These are phyloP conservation scores for Pseudohalonectria lignicola DNA, from an alignment of 2,329 filamentous ascomycete genomes.

Conservation along the genomic window DNA sequence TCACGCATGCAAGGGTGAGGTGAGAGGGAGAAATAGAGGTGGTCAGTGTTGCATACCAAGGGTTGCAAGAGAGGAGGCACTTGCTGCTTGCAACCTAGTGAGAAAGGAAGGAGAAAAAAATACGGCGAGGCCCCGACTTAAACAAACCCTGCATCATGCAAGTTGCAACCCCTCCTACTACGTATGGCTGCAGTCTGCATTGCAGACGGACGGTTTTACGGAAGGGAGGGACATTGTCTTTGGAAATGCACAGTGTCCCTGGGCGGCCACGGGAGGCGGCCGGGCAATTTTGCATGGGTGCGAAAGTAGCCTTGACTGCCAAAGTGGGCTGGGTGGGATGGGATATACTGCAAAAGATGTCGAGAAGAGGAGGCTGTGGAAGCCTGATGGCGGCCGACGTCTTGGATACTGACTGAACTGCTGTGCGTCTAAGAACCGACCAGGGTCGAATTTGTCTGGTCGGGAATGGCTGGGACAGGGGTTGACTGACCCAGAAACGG, in stretches of 20 bases:
- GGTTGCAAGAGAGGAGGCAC: background rate
- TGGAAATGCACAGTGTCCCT: too few species aligned
- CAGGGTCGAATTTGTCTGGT: background rate
- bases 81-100: background rate
- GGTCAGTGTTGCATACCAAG: background rate
- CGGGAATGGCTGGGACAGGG: background rate
- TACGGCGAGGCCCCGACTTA: background rate
- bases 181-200: background rate
- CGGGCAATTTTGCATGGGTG: background rate
- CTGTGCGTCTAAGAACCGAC: too few species aligned
- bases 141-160: background rate
- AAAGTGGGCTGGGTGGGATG: too few species aligned
- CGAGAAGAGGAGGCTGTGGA: background rate
- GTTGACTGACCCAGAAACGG: background rate
- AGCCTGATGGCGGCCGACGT: background rate
- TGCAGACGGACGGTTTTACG: background rate
- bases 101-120: background rate
- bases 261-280: background rate
- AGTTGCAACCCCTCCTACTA: background rate
- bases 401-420: background rate
- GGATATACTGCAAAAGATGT: too few species aligned
- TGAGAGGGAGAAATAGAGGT: background rate
- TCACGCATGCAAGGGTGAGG: background rate
- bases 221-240: background rate
- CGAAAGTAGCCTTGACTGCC: background rate